These are phyloP conservation scores for Obba rivulosa DNA, from an alignment of 768 basidiomycete species.

Conservation along the genomic window DNA sequence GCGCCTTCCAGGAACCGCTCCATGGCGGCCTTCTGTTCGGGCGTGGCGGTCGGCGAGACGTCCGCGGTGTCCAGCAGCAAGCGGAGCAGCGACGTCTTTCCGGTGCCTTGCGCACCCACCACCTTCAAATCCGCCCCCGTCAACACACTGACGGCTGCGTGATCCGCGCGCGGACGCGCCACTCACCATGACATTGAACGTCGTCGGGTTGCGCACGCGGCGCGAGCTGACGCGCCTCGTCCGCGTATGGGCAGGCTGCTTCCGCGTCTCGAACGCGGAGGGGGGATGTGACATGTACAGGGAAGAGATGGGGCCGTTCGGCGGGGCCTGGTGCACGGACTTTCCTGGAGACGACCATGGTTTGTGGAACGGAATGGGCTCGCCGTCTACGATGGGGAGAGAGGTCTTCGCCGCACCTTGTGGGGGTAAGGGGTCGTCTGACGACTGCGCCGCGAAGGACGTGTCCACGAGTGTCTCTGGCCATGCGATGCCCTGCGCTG, in stretches of 20 bases:
- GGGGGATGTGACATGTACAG: slow-evolving; percentile 64
- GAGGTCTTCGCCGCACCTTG: slow-evolving; percentile 72
- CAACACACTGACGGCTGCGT: too few relatives aligned
- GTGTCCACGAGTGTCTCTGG: slow-evolving; percentile 79
- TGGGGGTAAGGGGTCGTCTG: slow-evolving; percentile 29
- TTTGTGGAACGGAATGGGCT: slow-evolving; percentile 76
- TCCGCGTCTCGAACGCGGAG: slow-evolving; percentile 57
- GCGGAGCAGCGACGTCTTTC: slow-evolving; percentile 79
- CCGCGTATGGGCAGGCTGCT: slow-evolving; percentile 28
- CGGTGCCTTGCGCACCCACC: slow-evolving; percentile 73
- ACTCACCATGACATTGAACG: slow-evolving; percentile 82
- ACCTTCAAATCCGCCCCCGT: too few relatives aligned
- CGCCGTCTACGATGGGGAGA: slow-evolving; percentile 45
- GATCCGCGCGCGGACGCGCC: not conserved
- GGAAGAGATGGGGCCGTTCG: slow-evolving; percentile 53
- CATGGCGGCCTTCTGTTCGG: slow-evolving; percentile 63
- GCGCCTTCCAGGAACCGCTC: slow-evolving; percentile 59
- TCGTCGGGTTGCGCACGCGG: slow-evolving; percentile 60
- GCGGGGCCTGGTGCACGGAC: slow-evolving; percentile 4
- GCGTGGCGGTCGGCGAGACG: slow-evolving; percentile 69
- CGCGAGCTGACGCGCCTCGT: slow-evolving; percentile 54
- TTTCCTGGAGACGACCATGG: slow-evolving; percentile 45
- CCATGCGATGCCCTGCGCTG: slow-evolving; percentile 75
- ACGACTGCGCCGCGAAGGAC: slow-evolving; percentile 50
- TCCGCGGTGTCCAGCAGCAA: slow-evolving; percentile 82